Evolutionary conservation across 2,329 filamentous ascomycete species (phyloP), one percentile per base, ranked within the genome.

Genomic region (Verticillium nubilum): DNA sequence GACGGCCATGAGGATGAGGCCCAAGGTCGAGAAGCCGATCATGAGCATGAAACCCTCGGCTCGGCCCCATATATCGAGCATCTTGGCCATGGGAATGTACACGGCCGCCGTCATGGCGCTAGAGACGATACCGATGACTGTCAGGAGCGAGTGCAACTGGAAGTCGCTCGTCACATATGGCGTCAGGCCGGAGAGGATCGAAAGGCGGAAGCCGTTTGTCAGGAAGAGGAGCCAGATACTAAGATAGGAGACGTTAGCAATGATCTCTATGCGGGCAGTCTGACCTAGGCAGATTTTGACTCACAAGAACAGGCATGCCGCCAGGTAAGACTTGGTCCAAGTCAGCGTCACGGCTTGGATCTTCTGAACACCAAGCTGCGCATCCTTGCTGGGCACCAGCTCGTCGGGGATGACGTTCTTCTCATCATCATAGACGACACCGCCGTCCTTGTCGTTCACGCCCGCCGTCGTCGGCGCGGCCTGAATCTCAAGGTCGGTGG

Each of bases 141-240:
- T 83, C 19, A 90, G 78, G 29, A 90, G 76, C 19, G 86, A 87
- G 68, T 90, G 87, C 56, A 80, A 78, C 35, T 76, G 76, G 68
- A 89, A 90, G 1, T 81, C 78, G 60, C 86, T 89, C 1, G 87
- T 89, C 29, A 88, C 83, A 74, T 74, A 83, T 2, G 80, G 76
- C 3, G 70, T 63, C 58, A 82, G 62, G 61, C 70, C 79, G 54
- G 60, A 62, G 19, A 74, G 65, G 59, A 82, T 77, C 26, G 74
- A 73, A 10, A 70, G 68, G 52, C 79, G 76, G 57, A 84, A 72
- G 7, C 76, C 78, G 55, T 82, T 80, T 64, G 80, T 75, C 52
- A 83, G 76, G 67, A 79, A 80, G 35, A 84, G 71, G 2, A 81
- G 61, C 69, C 42, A 52, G 28, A 52, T 52, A 17, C 56, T 52